Base-by-base conservation (phyloP, 305 asterid species). In the Caryopteris hybrid region DNA sequence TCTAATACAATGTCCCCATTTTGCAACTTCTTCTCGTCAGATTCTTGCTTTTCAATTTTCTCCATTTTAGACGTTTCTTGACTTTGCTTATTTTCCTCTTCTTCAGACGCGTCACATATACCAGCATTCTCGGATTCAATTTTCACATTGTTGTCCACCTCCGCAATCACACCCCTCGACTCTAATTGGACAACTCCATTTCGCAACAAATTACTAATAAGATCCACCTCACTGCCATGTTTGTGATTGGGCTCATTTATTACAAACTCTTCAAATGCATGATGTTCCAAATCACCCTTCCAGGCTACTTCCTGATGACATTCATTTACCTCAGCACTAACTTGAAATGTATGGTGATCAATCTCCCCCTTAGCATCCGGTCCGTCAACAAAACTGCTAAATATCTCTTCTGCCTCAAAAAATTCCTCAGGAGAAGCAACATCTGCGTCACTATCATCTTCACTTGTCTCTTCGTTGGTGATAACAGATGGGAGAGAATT, bases 381-480 rank as follows among this genome's bases (percentile, higher is more conserved):
- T 48, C 76, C 96, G 66, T 94, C 96, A 77, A 75, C 79, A 9
- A 71, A 83, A 77, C 76, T 85, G 73, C 90, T 81, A 82, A 95
- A 91, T 55, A 95, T 91, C 85, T 91, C 98, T 75, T 88, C 98
- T 52, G 88, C 99, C 90, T 95, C 98, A 74, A 83, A 95, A 72
- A 88, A 95, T 73, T 95, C 98, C 52, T 91, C 99, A 2, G 96
- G 96, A 17, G 96, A 77, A 61, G 87, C 88, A 64, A 78, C 77
- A 67, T 85, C 98, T 41, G 73, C 43, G 74, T 88, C 98, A 71
- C 74, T 86, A 48, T 74, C 96, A 53, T 39, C 64, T 66, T 88
- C 90, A 66, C 83, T 79, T 22, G n/a, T 80, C 69, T 65, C 78
- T 68, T 84, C 86, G 61, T 80, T 22, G 73, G 89, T 69, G 70